Base-by-base conservation (phyloP, 225 moss, liverwort and hornwort species). In the Takakia lepidozioides region DNA sequence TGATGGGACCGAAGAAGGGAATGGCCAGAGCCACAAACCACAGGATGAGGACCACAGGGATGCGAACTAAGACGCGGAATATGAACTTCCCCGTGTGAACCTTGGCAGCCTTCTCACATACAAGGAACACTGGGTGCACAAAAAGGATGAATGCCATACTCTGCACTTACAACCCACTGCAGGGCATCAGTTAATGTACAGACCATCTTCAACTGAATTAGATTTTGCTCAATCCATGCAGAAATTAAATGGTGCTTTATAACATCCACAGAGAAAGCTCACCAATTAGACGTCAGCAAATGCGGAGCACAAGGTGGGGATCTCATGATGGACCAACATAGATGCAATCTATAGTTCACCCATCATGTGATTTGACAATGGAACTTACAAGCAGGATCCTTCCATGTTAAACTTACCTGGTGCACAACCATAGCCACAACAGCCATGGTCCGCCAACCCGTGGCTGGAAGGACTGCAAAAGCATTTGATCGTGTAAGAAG, bases 1-100 rank as follows among this genome's bases (percentile, higher is more conserved):
- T 82, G 59, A 82, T 77, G 27, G 82, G 82, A 3, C 82, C 82
- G 7, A 82, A 82, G 63, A 82, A 82, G 0, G 82, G 82, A 2
- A 82, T 61, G 1, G 77, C 73, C 20, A 82, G 55, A 1, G 82
- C 76, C 10, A 76, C 15, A 45, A 77, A 70, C 77, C 73, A 77
- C 19, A 76, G 27, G 2, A 58, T 8, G 4, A 38, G 66, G 0
- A 82, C 76, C 8, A 82, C 69, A 15, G 77, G 76, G 4, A 82
- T 16, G 0, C 82, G 77, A 2, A 70, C 60, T 20, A 70, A 1
- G 20, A 67, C 10, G 1, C 73, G 60, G 1, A 44, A 27, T 0
- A 28, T 27, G 10, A 72, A 62, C 38, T 15, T 18, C 32, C 55
- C 52, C 0, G 76, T 64, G 11, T 82, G 82, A 44, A 82, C 73